phyloP scores from a whole-genome alignment of 306 rosid species.

The Prunus padus region DNA sequence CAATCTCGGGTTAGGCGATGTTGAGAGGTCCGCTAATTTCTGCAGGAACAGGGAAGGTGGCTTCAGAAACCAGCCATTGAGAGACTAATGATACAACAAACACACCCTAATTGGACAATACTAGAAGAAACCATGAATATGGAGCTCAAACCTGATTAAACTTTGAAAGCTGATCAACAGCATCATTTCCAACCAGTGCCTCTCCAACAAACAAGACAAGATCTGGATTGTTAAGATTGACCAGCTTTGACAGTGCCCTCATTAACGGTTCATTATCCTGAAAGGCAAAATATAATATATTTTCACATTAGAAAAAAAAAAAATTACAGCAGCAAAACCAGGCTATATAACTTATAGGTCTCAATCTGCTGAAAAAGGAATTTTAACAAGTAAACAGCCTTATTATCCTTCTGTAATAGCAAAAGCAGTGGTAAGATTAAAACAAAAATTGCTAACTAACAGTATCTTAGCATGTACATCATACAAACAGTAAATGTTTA shows the following conservation, averaged over 20 bases:
- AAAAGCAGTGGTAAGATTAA: background rate
- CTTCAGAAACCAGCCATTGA: constrained; percentile 10
- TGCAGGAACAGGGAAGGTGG: constrained; percentile 30
- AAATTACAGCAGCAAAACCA: background rate
- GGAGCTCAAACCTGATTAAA: constrained; percentile 73
- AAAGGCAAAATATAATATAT: constrained; percentile 8
- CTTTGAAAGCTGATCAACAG: constrained; percentile 97
- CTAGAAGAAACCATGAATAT: background rate
- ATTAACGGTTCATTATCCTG: constrained; percentile 97
- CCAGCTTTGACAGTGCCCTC: constrained; percentile 96
- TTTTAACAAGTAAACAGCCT: background rate
- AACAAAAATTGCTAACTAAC: background rate
- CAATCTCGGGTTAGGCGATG: constrained; percentile 61
- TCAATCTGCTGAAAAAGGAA: background rate
- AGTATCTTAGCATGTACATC: background rate
- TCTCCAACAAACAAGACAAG: constrained; percentile 96
- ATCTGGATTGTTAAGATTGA: constrained; percentile 88
- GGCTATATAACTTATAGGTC: background rate
- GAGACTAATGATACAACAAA: background rate
- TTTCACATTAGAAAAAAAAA: background rate
- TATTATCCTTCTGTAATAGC: too few species aligned
- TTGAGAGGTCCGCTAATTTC: constrained; percentile 91
- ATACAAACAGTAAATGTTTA: background rate
- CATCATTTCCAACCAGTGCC: constrained; percentile 98
- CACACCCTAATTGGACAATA: background rate